Percentiles rank a stretch among this genome's conserved stretches.
Evolutionary conservation across 2,329 filamentous ascomycete genomes (phyloP).

Genomic region (Ascocoryne sarcoides): DNA sequence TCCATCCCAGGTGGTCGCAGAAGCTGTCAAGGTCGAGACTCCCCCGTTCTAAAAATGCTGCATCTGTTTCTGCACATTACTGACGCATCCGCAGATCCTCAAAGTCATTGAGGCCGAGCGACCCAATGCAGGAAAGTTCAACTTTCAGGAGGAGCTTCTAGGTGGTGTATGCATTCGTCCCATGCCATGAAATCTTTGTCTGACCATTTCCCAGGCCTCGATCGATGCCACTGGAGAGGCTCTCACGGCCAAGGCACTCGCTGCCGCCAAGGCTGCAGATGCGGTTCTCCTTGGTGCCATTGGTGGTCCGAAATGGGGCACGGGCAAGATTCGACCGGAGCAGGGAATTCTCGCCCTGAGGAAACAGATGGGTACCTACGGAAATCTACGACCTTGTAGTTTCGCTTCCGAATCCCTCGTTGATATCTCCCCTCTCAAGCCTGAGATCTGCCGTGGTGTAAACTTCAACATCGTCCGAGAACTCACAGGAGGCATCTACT

Average conservation of each 20-base stretch:
- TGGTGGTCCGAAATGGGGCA: slow-evolving; percentile 95
- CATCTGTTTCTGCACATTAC: no score
- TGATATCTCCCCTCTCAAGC: slow-evolving; percentile 78
- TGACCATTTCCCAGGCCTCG: slow-evolving; percentile 53
- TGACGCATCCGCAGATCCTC: slow-evolving; percentile 52
- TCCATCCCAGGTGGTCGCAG: slow-evolving; percentile 59
- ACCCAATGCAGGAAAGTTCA: slow-evolving; percentile 66
- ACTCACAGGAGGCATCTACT: slow-evolving; percentile 89
- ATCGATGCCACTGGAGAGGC: slow-evolving; percentile 75
- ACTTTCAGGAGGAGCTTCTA: slow-evolving; percentile 81
- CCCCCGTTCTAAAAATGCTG: no score
- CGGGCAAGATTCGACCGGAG: slow-evolving; percentile 78
- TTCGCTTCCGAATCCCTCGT: slow-evolving; percentile 84
- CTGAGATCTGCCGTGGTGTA: slow-evolving; percentile 73
- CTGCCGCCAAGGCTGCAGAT: slow-evolving; percentile 74
- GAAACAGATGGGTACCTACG: slow-evolving; percentile 89
- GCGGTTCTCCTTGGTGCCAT: slow-evolving; percentile 90
- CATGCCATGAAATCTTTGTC: slow-evolving; percentile 1
- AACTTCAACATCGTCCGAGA: slow-evolving; percentile 92
- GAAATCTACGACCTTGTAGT: slow-evolving; percentile 92
- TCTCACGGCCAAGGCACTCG: slow-evolving; percentile 74
- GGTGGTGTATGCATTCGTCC: slow-evolving; percentile 62
- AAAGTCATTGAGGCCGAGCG: slow-evolving; percentile 66
- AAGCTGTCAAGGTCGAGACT: slow-evolving; percentile 67
- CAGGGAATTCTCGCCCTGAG: slow-evolving; percentile 85